Conservation (phyloP, 768 basidiomycete species). For the Pleurotus tuber-regium region DNA sequence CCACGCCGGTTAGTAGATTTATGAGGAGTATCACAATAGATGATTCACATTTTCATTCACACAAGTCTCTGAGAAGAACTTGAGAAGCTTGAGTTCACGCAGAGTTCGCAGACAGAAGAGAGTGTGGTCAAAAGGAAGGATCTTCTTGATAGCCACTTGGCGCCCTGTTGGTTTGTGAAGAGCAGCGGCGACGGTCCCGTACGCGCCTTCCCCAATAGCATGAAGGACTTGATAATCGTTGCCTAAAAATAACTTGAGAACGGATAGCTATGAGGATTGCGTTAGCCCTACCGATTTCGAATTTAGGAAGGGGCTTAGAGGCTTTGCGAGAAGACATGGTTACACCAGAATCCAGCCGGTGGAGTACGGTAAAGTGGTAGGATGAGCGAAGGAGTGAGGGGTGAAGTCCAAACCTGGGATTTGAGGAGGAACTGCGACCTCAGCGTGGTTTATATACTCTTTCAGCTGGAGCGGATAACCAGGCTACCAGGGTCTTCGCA, state of each 20-base stretch:
- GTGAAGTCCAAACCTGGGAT: constrained; percentile 29
- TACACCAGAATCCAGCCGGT: constrained; percentile 51
- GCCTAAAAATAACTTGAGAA: constrained; percentile 34
- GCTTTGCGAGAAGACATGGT: constrained; percentile 43
- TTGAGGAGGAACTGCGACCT: constrained; percentile 13
- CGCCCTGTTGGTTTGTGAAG: constrained; percentile 77
- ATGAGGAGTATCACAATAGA: constrained; percentile 3
- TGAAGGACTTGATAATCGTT: constrained; percentile 74
- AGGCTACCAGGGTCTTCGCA: not conserved
- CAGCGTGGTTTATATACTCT: constrained; percentile 7
- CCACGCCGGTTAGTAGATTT: too few species aligned
- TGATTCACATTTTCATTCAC: constrained; percentile 73
- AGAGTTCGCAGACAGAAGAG: constrained; percentile 88
- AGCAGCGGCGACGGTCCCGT: constrained; percentile 89
- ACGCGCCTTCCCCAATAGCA: constrained; percentile 82
- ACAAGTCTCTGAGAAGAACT: constrained; percentile 78
- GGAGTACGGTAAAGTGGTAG: constrained; percentile 25
- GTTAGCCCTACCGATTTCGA: constrained; percentile 55
- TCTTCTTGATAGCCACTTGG: constrained; percentile 94
- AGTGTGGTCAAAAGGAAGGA: constrained; percentile 92
- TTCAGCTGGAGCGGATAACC: not conserved
- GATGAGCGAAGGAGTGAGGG: constrained; percentile 20
- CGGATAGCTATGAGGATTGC: not conserved
- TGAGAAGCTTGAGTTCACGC: constrained; percentile 87
- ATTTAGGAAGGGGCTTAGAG: constrained; percentile 68